These are phyloP conservation scores for Colletotrichum magnum DNA, from an alignment of 2,329 filamentous ascomycete genomes.

Conservation along the genomic window DNA sequence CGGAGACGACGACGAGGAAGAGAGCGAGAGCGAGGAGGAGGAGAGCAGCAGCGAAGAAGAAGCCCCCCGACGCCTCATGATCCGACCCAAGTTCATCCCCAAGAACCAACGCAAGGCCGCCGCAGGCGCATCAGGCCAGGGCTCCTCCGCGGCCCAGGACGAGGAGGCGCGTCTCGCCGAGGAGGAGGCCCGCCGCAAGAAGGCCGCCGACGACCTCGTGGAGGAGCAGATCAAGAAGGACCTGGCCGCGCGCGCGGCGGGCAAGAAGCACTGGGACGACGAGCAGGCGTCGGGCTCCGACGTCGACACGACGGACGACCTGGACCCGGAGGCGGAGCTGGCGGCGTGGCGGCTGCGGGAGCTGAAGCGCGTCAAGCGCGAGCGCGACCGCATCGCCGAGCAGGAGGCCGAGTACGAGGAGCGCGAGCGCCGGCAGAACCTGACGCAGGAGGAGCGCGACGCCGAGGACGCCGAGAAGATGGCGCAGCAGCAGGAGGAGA, in stretches of 20 bases:
- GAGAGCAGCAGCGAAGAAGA: conserved; percentile 70
- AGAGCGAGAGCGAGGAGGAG: conserved; percentile 55
- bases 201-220: conserved; percentile 82
- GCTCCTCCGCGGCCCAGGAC: conserved; percentile 46
- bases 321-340: conserved; percentile 89
- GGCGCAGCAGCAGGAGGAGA: conserved; percentile 84
- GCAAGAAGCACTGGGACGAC: conserved; percentile 91
- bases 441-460: conserved; percentile 88
- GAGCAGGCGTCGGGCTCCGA: conserved; percentile 73
- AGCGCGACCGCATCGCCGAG: conserved; percentile 86
- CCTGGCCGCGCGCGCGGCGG: conserved; percentile 79
- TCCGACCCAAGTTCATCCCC: conserved; percentile 75
- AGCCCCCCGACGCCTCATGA: conserved; percentile 69
- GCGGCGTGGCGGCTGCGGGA: conserved; percentile 96
- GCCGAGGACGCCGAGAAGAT: conserved; percentile 87
- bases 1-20: conserved; percentile 52
- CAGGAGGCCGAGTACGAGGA: conserved; percentile 90
- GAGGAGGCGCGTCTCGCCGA: conserved; percentile 59
- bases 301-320: conserved; percentile 89
- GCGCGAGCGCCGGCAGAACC: conserved; percentile 86
- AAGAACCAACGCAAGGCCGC: conserved; percentile 65
- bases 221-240: conserved; percentile 91
- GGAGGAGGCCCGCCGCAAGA: conserved; percentile 76
- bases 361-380: conserved; percentile 87
- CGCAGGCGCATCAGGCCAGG: conserved; percentile 46